phyloP scores from a whole-genome alignment of 306 rosid species.

The Ochetophila trinervis region DNA sequence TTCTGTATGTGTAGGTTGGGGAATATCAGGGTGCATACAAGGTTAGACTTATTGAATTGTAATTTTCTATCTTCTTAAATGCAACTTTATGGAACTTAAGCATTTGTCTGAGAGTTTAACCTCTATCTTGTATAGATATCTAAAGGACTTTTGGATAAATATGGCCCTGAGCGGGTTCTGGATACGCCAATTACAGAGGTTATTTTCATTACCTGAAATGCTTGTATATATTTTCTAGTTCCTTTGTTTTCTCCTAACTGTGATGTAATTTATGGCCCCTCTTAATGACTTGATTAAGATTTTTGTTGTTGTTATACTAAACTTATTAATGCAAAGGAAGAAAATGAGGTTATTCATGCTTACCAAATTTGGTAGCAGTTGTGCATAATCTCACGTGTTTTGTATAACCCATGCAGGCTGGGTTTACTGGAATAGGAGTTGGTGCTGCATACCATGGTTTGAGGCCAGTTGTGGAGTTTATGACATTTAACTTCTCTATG shows the following conservation, averaged over 20 bases:
- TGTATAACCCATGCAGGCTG: constrained; percentile 69
- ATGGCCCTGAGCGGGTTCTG: constrained; percentile 96
- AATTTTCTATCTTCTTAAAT: constrained; percentile 1
- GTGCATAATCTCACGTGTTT: constrained; percentile 17
- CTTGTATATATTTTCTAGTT: neutral
- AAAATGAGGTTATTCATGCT: constrained; percentile 5
- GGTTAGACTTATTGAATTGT: constrained; percentile 43
- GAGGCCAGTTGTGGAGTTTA: constrained; percentile 85
- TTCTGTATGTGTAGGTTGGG: constrained; percentile 67
- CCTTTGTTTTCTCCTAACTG: constrained; percentile 10
- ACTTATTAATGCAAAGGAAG: neutral
- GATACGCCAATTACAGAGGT: constrained; percentile 99
- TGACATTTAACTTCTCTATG: constrained; percentile 99
- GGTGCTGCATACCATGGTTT: constrained; percentile 98
- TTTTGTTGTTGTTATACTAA: neutral
- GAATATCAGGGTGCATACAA: constrained; percentile 99
- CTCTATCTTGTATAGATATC: constrained; percentile 47
- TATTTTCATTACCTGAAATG: constrained; percentile 24
- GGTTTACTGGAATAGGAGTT: constrained; percentile 97
- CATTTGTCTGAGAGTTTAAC: neutral
- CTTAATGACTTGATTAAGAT: neutral
- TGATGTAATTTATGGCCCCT: neutral
- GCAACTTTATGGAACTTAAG: constrained; percentile 3
- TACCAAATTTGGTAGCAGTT: constrained; percentile 10
- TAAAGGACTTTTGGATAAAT: constrained; percentile 90